Evolutionary conservation across 2,329 filamentous ascomycete genomes (phyloP).

Genomic region (Xylaria sp.): DNA sequence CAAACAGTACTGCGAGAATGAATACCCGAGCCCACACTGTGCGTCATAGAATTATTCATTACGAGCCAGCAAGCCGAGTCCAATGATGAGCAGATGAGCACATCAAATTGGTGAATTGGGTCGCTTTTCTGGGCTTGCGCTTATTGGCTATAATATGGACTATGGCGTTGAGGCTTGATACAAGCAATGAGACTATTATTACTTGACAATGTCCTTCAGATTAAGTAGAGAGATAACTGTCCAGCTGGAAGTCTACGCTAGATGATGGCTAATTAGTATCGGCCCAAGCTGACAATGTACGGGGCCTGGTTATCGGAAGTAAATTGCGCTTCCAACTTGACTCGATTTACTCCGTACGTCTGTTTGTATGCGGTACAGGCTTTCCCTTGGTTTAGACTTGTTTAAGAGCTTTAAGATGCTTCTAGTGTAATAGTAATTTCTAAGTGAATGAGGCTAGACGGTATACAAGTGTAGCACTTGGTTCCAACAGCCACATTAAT

Average conservation of each 20-base stretch:
- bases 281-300: constrained; percentile 1
- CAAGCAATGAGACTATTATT: too few relatives aligned
- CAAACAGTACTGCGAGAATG: not conserved
- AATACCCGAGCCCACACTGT: not conserved
- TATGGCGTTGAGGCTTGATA: constrained; percentile 12
- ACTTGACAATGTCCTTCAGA: not conserved
- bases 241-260: constrained; percentile 7
- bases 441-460: too few relatives aligned
- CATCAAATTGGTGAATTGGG: not conserved
- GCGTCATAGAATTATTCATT: too few relatives aligned
- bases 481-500: too few relatives aligned
- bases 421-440: not conserved
- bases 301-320: not conserved
- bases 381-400: not conserved
- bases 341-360: constrained; percentile 11
- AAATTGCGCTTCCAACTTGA: not conserved
- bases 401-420: constrained; percentile 7
- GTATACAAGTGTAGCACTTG: too few relatives aligned
- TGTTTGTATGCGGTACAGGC: constrained; percentile 14
- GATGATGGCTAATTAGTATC: constrained; percentile 6
- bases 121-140: not conserved
- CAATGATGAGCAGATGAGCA: constrained; percentile 20
- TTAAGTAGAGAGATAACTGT: constrained; percentile 9
- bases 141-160: not conserved
- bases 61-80: constrained; percentile 14